Percentiles rank a stretch among this genome's conserved stretches.
Conservation (phyloP, 2,329 filamentous ascomycete genomes). For the Thelonectria blattea region DNA sequence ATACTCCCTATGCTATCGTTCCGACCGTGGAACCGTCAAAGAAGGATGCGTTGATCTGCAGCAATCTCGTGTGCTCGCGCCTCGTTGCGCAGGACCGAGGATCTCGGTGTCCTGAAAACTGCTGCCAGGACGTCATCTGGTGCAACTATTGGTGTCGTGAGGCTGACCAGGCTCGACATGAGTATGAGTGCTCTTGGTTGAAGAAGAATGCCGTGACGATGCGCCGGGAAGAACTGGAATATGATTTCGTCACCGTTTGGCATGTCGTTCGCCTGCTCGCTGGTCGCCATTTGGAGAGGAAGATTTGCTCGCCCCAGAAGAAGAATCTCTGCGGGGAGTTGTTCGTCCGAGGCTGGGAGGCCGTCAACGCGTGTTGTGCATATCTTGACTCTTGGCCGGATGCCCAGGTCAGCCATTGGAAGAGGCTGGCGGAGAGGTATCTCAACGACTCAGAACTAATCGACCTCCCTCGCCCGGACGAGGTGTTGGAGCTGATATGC, state of each 20-base stretch:
- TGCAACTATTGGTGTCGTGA: conserved; percentile 33
- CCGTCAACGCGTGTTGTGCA: conserved; percentile 36
- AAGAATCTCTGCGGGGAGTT: conserved; percentile 19
- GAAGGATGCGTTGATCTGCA: conserved; percentile 34
- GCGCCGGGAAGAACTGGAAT: conserved; percentile 30
- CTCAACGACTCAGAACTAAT: conserved; percentile 28
- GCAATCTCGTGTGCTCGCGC: conserved; percentile 36
- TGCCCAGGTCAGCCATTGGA: conserved; percentile 36
- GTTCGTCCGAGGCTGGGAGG: conserved; percentile 36
- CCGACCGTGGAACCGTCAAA: conserved; percentile 29
- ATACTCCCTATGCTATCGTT: conserved; percentile 38
- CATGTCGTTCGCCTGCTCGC: conserved; percentile 39
- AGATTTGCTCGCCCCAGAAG: not conserved
- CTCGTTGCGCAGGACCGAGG: conserved; percentile 24
- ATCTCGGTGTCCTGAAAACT: conserved; percentile 28
- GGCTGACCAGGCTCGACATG: conserved; percentile 32
- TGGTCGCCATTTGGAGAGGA: conserved; percentile 30
- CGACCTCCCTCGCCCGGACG: conserved; percentile 20
- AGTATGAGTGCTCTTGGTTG: conserved; percentile 38
- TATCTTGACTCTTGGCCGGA: conserved; percentile 41
- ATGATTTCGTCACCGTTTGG: conserved; percentile 39
- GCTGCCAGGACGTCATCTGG: conserved; percentile 37
- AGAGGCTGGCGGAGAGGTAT: conserved; percentile 31
- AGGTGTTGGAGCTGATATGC: conserved; percentile 36
- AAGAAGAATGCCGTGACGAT: conserved; percentile 25